These are phyloP conservation scores for Aspergillus biplanus DNA, from an alignment of 495 filamentous ascomycete genomes.

Conservation along the genomic window DNA sequence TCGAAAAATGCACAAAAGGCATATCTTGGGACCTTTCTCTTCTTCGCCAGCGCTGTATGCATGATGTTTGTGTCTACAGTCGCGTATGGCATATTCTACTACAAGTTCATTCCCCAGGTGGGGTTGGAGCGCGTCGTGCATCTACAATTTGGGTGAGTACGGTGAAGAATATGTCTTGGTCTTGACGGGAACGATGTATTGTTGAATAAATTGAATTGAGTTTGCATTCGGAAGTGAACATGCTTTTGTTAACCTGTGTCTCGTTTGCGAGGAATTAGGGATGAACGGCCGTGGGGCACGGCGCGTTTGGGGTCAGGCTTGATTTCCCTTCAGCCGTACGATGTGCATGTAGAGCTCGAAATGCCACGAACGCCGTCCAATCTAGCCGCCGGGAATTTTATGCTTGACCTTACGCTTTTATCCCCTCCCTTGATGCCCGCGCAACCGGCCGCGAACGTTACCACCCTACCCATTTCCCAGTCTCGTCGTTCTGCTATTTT, in stretches of 20 bases:
- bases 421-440: constrained; percentile 38
- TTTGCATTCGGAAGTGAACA: not conserved
- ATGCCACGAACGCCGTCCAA: constrained; percentile 64
- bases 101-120: constrained; percentile 76
- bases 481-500: constrained; percentile 67
- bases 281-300: constrained; percentile 49
- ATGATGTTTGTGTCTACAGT: constrained; percentile 66
- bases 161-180: not conserved
- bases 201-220: not conserved
- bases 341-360: constrained; percentile 73
- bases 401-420: constrained; percentile 77
- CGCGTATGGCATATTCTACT: constrained; percentile 80
- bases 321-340: constrained; percentile 56
- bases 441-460: constrained; percentile 26
- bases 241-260: not conserved
- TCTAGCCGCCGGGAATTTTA: constrained; percentile 80
- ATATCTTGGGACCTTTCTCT: constrained; percentile 72
- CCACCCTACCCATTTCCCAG: constrained; percentile 38
- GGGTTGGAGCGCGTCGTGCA: constrained; percentile 69
- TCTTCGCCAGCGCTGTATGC: constrained; percentile 57
- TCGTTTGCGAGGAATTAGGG: constrained; percentile 24
- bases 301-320: constrained; percentile 44
- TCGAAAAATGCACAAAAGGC: constrained; percentile 70
- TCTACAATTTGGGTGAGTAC: constrained; percentile 74
- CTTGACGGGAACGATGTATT: no score